A percentile compares a stretch with the other conserved stretches of the same genome.
Evolutionary conservation across 495 filamentous ascomycete genomes (phyloP).

Genomic region (Hapsidospora chrysogenum): DNA sequence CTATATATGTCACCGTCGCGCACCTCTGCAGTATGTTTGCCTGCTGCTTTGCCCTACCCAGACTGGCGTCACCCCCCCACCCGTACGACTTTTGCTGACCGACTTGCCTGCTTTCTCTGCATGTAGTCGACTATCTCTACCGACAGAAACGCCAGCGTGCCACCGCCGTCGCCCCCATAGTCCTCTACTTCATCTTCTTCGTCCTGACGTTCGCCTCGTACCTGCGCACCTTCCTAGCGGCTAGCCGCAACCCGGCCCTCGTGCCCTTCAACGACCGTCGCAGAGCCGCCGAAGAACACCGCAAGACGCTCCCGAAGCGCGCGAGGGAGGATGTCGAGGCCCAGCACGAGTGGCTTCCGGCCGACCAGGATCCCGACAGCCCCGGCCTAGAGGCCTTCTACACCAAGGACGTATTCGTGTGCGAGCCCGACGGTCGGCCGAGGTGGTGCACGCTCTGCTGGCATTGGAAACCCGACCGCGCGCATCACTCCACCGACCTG

Average conservation of each 20-base stretch:
- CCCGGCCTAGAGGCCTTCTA: slow-evolving; percentile 45
- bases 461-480: slow-evolving; percentile 70
- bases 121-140: slow-evolving; percentile 49
- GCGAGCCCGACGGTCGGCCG: slow-evolving; percentile 61
- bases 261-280: slow-evolving; percentile 29
- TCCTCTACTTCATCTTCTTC: slow-evolving; percentile 54
- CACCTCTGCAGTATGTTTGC: slow-evolving; percentile 21
- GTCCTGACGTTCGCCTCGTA: slow-evolving; percentile 50
- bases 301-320: slow-evolving; percentile 8
- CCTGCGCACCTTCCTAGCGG: slow-evolving; percentile 44
- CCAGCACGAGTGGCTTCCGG: slow-evolving; percentile 7
- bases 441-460: slow-evolving; percentile 65
- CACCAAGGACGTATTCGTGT: slow-evolving; percentile 66
- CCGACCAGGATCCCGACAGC: slow-evolving; percentile 22
- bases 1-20: slow-evolving; percentile 22
- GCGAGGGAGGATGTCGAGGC: slow-evolving; percentile 22
- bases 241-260: slow-evolving; percentile 52
- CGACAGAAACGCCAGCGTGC: slow-evolving; percentile 29
- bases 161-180: slow-evolving; percentile 49
- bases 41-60: neutral
- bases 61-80: neutral
- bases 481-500: slow-evolving; percentile 71
- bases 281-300: slow-evolving; percentile 8
- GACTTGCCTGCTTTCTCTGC: neutral
- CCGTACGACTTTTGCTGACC: slow-evolving; percentile 2